phyloP scores from a whole-genome alignment of 2,329 filamentous ascomycete species.

The Penicillium fuscoglaucum region DNA sequence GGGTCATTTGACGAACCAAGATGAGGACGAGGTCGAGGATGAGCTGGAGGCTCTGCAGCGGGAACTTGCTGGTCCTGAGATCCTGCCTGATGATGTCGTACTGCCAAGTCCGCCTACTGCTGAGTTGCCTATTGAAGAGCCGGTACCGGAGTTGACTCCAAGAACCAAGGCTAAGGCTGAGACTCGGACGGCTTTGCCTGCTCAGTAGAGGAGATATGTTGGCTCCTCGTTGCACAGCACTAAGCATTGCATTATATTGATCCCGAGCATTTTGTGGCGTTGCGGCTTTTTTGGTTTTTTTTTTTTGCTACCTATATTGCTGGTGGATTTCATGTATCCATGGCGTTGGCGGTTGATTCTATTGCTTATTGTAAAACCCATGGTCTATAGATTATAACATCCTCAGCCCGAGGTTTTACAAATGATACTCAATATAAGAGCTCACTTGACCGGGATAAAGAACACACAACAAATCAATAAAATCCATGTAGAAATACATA shows the following conservation, averaged over 20 bases:
- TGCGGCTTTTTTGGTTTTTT: constrained; percentile 16
- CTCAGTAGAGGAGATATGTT: constrained; percentile 21
- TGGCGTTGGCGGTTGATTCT: constrained; percentile 5
- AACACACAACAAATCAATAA: not conserved
- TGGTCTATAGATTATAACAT: not conserved
- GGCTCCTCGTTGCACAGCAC: constrained; percentile 4
- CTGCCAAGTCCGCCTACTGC: constrained; percentile 26
- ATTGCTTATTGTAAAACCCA: not conserved
- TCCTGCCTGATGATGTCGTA: constrained; percentile 43
- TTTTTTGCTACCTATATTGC: not conserved
- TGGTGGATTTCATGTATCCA: constrained; percentile 7
- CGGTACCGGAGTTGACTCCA: constrained; percentile 27
- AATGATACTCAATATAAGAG: not conserved
- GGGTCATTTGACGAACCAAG: constrained; percentile 84
- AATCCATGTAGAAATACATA: constrained; percentile 1
- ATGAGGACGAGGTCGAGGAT: constrained; percentile 97
- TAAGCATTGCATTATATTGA: constrained; percentile 17
- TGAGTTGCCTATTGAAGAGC: constrained; percentile 19
- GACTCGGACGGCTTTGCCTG: constrained; percentile 26
- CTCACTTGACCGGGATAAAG: not conserved
- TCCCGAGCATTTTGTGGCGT: constrained; percentile 29
- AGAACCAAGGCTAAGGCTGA: constrained; percentile 32
- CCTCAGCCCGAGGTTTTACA: not conserved
- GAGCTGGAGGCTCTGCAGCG: constrained; percentile 80
- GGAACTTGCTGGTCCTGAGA: constrained; percentile 50